Evolutionary conservation across 2,329 filamentous ascomycete species (phyloP), one percentile per base, ranked within the genome.

Genomic region (Cercospora nicotianae): DNA sequence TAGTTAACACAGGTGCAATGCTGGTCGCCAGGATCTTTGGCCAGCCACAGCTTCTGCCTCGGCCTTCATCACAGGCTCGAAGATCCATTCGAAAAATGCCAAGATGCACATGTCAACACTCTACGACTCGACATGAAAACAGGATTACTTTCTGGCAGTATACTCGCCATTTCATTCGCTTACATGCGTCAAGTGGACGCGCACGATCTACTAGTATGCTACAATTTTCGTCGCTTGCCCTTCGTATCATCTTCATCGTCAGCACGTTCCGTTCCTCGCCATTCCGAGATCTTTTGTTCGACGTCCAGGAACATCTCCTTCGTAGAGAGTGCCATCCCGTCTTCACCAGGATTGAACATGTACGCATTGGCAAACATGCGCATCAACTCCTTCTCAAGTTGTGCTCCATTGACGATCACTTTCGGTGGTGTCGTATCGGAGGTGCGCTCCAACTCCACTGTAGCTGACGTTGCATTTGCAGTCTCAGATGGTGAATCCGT

Each of bases 331-430:
- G 97, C 94, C 31, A 97, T 89, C 3, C 91, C 92, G 42, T 94
- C 92, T 79, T 96, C 93, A 70, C 96, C 92, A 0, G 91, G 89
- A 74, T 98, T 98, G 83, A 97, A 99, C 95, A 99, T 98, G 80
- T 97, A 91, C 18, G 95, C 94, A 76, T 98, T 98, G 72, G 93
- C 93, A 79, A 98, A 97, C 92, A 98, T 97, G 74, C 96, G 91
- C 74, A 96, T 92, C 10, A 98, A 83, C 78, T 98, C 94, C 72
- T 93, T 92, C 80, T 98, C 94, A 16, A 98, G 85, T 78, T 98
- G 95, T 1, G 91, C 89, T 61, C 91, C 94, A 79, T 98, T 98
- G 79, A 98, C 92, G 74, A 98, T 97, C 20, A 90, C 92, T 74
- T 89, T 92, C 0, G 95, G 94, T 2, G 94, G 92, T 2, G 94